These are phyloP conservation scores for Boechera stricta DNA, from an alignment of 345 rosid species.

Conservation along the genomic window DNA sequence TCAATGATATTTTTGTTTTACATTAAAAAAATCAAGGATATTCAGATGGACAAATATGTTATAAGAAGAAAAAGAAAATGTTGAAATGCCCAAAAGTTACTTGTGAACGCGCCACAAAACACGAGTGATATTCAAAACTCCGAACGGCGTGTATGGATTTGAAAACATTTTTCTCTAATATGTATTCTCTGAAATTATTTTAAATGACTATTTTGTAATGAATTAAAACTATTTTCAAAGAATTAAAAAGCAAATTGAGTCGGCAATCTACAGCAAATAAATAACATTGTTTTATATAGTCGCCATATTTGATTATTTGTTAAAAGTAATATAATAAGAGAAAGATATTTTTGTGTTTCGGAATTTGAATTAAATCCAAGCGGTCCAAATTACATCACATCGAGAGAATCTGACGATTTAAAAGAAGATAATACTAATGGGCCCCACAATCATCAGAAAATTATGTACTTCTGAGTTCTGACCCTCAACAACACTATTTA, in stretches of 20 bases:
- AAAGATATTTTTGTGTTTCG: neutral
- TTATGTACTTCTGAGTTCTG: neutral
- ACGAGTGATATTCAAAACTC: neutral
- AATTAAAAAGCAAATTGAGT: neutral
- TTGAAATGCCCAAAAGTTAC: neutral
- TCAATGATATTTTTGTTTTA: neutral
- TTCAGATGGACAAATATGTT: too few species aligned
- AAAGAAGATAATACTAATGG: neutral
- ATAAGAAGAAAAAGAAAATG: neutral
- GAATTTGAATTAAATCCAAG: neutral
- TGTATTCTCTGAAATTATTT: too few species aligned
- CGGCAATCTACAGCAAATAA: too few species aligned
- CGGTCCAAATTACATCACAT: neutral
- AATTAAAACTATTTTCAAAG: neutral
- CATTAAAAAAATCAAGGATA: too few species aligned
- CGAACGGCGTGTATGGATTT: neutral
- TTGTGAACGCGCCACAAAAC: neutral
- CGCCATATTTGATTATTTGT: neutral
- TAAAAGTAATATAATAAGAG: neutral
- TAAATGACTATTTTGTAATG: too few species aligned
- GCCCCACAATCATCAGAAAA: slow-evolving; percentile 17
- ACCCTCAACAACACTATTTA: neutral
- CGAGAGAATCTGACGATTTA: slow-evolving; percentile 12
- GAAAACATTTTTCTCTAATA: neutral
- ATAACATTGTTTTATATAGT: too few species aligned